Evolutionary conservation across 2,329 filamentous ascomycete species (phyloP).

Genomic region (Juglanconis sp.): DNA sequence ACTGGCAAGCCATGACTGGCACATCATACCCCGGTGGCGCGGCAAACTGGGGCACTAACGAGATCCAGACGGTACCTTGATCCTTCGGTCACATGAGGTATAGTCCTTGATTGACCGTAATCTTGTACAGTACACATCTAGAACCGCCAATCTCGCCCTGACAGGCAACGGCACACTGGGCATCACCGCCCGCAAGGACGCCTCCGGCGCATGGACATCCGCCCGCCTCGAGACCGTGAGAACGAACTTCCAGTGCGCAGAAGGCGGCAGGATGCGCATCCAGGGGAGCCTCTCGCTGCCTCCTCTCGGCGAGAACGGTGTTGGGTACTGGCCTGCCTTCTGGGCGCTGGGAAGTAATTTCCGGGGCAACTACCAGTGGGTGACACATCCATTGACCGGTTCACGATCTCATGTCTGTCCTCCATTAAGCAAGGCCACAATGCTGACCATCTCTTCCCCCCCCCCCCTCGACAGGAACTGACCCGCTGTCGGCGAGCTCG

Average conservation of each 20-base stretch:
- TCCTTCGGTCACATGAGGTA: background rate
- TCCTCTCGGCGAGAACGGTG: background rate
- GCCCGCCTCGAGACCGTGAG: constrained; percentile 22
- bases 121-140: background rate
- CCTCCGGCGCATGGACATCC: constrained; percentile 9
- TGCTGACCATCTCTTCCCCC: constrained; percentile 7
- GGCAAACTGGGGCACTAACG: constrained; percentile 2
- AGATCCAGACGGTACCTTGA: background rate
- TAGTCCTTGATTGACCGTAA: background rate
- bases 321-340: constrained; percentile 9
- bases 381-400: background rate
- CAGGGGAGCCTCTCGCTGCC: constrained; percentile 19
- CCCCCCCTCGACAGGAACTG: constrained; percentile 18
- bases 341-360: constrained; percentile 5
- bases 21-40: constrained; percentile 10
- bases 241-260: constrained; percentile 22
- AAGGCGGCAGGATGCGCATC: constrained; percentile 24
- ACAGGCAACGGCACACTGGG: constrained; percentile 2
- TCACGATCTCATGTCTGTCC: too few species aligned
- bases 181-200: constrained; percentile 9
- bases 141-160: constrained; percentile 7
- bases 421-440: too few species aligned
- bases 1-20: constrained; percentile 1
- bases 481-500: constrained; percentile 27
- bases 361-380: constrained; percentile 1